A percentile compares a stretch with the other conserved stretches of the same genome.
Evolutionary conservation across 148 eudicot species (phyloP).

Genomic region (Cornus florida): DNA sequence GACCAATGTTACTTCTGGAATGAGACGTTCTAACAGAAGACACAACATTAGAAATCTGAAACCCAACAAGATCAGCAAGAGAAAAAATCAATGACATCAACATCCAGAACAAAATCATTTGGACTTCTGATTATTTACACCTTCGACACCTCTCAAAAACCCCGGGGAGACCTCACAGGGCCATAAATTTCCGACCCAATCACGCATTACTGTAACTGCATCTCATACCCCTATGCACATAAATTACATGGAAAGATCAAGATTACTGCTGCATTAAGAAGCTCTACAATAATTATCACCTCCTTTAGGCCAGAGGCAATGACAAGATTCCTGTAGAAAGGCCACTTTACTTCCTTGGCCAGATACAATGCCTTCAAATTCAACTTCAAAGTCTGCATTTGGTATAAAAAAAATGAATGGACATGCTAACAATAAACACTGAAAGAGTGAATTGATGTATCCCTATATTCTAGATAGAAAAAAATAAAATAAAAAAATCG

Average conservation of each 20-base stretch:
- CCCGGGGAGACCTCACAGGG: background rate
- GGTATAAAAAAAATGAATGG: conserved; percentile 9
- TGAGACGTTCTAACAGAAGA: too few species aligned
- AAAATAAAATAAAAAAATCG: too few species aligned
- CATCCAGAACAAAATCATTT: too few species aligned
- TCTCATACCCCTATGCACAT: background rate
- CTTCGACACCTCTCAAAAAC: background rate
- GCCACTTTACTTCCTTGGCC: conserved; percentile 66
- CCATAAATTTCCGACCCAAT: background rate
- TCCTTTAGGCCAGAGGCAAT: conserved; percentile 30
- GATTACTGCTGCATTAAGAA: background rate
- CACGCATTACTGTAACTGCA: background rate
- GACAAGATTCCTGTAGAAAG: conserved; percentile 56
- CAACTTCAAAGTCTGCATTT: conserved; percentile 49
- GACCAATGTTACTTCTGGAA: background rate
- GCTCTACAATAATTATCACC: conserved; percentile 22
- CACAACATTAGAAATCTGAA: too few species aligned
- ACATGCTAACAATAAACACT: conserved; percentile 3
- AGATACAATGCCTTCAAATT: conserved; percentile 65
- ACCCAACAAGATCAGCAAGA: too few species aligned
- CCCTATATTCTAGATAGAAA: background rate
- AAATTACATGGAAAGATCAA: background rate
- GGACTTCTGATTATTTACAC: too few species aligned
- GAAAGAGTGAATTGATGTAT: background rate
- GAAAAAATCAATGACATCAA: too few species aligned